Evolutionary conservation across 495 filamentous ascomycete genomes (phyloP).

Genomic region (Arthonia radiata): DNA sequence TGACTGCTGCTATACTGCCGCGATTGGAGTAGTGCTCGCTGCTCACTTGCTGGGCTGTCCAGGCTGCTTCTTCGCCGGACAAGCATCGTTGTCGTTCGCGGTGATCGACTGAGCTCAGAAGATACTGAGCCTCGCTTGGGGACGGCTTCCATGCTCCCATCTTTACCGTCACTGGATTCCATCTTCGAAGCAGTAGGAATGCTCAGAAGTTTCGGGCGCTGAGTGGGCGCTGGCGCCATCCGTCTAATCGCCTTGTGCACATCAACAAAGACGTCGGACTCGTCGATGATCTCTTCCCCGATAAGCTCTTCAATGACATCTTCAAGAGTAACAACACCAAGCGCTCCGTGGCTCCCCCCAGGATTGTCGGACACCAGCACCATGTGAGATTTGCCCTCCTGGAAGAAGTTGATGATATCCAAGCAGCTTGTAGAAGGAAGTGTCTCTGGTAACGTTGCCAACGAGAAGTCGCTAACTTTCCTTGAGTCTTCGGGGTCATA

Average conservation of each 20-base stretch:
- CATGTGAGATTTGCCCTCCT: constrained; percentile 98
- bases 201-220: constrained; percentile 17
- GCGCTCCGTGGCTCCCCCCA: constrained; percentile 63
- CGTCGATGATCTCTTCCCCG: constrained; percentile 61
- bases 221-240: constrained; percentile 32
- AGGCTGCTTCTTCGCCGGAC: too few relatives aligned
- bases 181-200: constrained; percentile 1
- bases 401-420: constrained; percentile 98
- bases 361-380: constrained; percentile 80
- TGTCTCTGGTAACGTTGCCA: constrained; percentile 88
- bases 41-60: too few relatives aligned
- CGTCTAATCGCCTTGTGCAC: constrained; percentile 90
- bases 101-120: too few relatives aligned
- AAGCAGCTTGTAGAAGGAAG: constrained; percentile 84
- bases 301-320: constrained; percentile 98
- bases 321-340: constrained; percentile 86
- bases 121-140: too few relatives aligned
- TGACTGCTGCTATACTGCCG: too few relatives aligned
- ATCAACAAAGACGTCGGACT: constrained; percentile 90
- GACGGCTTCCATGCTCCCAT: constrained; percentile 1
- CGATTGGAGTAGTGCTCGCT: too few relatives aligned
- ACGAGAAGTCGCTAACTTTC: constrained; percentile 62
- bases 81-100: too few relatives aligned
- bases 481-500: constrained; percentile 88
- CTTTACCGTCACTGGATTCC: constrained; percentile 1